A percentile compares a stretch with the other conserved stretches of the same genome.
These are phyloP conservation scores for Kwoniella dendrophila DNA, from an alignment of 768 basidiomycete species.

Conservation along the genomic window DNA sequence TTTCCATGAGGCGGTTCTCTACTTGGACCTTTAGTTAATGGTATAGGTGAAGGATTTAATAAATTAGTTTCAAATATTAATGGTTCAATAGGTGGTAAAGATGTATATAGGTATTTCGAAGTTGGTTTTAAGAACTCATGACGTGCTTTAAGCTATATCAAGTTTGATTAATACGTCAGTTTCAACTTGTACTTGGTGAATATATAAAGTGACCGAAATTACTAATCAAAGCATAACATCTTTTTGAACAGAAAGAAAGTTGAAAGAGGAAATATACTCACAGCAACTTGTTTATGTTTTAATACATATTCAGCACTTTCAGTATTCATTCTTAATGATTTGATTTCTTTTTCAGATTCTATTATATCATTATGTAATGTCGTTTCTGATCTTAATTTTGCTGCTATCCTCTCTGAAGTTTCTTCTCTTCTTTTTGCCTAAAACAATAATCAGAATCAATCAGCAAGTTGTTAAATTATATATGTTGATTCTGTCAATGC, in stretches of 20 bases:
- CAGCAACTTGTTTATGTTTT: slow-evolving; percentile 46
- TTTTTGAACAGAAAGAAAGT: not conserved
- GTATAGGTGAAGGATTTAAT: slow-evolving; percentile 50
- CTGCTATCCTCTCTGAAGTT: slow-evolving; percentile 44
- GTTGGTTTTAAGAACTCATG: slow-evolving; percentile 45
- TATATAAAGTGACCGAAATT: too few species aligned
- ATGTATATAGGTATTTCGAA: slow-evolving; percentile 49
- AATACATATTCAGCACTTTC: slow-evolving; percentile 46
- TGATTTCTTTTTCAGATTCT: slow-evolving; percentile 48
- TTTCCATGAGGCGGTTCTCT: slow-evolving; percentile 34
- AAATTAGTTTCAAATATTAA: slow-evolving; percentile 36
- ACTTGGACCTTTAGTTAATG: slow-evolving; percentile 44
- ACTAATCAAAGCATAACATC: too few species aligned
- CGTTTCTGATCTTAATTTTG: slow-evolving; percentile 49
- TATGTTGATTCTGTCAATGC: too few species aligned
- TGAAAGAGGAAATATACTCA: slow-evolving; percentile 27
- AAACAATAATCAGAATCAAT: not conserved
- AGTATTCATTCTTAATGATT: slow-evolving; percentile 41
- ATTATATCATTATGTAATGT: slow-evolving; percentile 50
- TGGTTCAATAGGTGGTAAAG: slow-evolving; percentile 29
- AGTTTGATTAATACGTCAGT: not conserved
- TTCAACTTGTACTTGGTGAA: not conserved
- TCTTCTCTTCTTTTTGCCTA: slow-evolving; percentile 52
- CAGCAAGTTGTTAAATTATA: too few species aligned
- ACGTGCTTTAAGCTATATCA: slow-evolving; percentile 36